Base-by-base conservation (phyloP, 148 eudicot genomes). In the Mesembryanthemum crystallinum region DNA sequence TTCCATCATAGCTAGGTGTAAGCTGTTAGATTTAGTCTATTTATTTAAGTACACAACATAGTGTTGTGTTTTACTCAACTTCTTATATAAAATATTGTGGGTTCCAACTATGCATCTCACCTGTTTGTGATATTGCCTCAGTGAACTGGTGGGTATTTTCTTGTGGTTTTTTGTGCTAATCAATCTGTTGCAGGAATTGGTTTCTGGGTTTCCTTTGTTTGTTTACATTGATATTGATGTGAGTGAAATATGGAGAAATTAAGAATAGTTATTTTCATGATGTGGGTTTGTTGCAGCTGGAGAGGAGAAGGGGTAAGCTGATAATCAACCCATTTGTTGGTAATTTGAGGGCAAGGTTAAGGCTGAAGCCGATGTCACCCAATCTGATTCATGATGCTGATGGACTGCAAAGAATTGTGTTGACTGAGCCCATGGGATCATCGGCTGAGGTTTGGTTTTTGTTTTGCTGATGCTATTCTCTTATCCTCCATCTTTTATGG, bases 391-490 rank as follows among this genome's bases (percentile, higher is more conserved):
- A 75, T 45, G 90, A 83, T 61, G 77, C 85, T 60, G 87, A 86
- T 81, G 90, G 91, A 60, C 75, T 88, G 17, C 78, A 90, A n/a
- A 82, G 69, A 63, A 61, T 90, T 71, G 58, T 90, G 29, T 78
- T 90, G 76, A 77, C 88, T 25, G 97, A 90, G 69, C 91, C 91
- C 1, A 87, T 86, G 75, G 95, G 97, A 72, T 92, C 95, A 67
- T 86, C 97, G 1, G 97, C 91, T 71, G 97, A 92, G 95, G 97
- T 92, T 76, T 29, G 42, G 18, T 76, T 32, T 66, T 33, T 21
- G 6, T 57, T 9, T 28, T 8, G 35, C 43, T 64, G 24, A 10
- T 2, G 32, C 9, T 21, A 7, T 52, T 42, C 24, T 27, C 23
- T 18, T 7, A 12, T 21, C 42, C 20, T 78, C 23, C 3, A 51